Evolutionary conservation across 1,139 yeast species (phyloP), one percentile per base, ranked within the genome.

Genomic region (Hansenula sp.): DNA sequence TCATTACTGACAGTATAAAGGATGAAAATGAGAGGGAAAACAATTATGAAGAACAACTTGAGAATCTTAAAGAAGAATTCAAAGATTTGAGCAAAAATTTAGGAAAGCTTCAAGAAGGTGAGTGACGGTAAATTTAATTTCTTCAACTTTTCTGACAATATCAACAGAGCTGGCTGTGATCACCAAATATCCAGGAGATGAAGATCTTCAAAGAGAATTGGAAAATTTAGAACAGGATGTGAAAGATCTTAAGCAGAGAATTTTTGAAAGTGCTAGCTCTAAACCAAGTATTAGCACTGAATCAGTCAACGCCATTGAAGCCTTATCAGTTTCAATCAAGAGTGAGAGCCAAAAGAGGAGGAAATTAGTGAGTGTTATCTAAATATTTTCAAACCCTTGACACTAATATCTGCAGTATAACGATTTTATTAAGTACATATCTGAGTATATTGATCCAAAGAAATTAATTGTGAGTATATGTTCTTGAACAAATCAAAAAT

Each of bases 401-500:
- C 39, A 19, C 6, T 13, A 13, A 8, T 22, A 7, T n/a, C n/a
- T n/a, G n/a, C n/a, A 43, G 44, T 48, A 50, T 36, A 42, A 43
- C 19, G 39, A 41, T 34, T 43, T 52, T 35, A 36, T 48, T 33
- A 36, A 38, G 20, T 42, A 39, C 13, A 39, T 52, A 18, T 40
- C 53, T n/a, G 56, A 52, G 30, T 44, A 36, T 28, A 32, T 48
- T n/a, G 54, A 52, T 31, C 44, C 51, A 6, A 44, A 44, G 29
- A n/a, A 33, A 0, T 31, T 52, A 24, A 29, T 41, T 11, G 56
- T 50, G 28, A 40, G 53, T 47, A 13, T 13, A 10, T 8, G 4
- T 18, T n/a, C 14, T 8, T 6, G 2, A 11, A 6, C 11, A 13
- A 27, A 14, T 13, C 8, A 10, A 4, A 1, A 5, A 3, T 8